These are phyloP conservation scores for Choanephora cucurbitarum DNA, from an alignment of 371 early-diverging fungal species.

Conservation along the genomic window DNA sequence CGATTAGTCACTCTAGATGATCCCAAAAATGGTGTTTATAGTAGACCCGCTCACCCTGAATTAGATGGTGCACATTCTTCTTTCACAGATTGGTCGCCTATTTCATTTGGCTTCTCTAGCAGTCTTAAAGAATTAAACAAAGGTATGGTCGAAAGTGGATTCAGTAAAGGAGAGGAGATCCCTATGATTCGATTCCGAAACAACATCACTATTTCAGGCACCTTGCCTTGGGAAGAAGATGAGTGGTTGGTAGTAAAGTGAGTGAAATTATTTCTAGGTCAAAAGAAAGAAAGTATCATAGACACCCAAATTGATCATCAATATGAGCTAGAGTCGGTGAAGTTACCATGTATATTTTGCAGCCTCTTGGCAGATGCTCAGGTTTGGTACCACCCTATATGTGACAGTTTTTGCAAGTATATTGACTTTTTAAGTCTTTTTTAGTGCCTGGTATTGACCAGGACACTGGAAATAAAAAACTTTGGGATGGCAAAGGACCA, in stretches of 20 bases:
- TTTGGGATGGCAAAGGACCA: conserved; percentile 39
- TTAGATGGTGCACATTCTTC: conserved; percentile 42
- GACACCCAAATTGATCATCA: too few relatives aligned
- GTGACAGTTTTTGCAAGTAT: neutral
- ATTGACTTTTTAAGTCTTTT: neutral
- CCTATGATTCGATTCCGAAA: conserved; percentile 47
- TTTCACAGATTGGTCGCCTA: conserved; percentile 48
- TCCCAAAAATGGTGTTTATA: conserved; percentile 29
- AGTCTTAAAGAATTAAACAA: conserved; percentile 39
- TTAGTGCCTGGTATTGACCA: conserved; percentile 50
- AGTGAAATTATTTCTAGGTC: too few relatives aligned
- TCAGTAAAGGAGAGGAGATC: conserved; percentile 37
- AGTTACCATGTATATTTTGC: conserved; percentile 43
- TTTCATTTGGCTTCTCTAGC: conserved; percentile 41
- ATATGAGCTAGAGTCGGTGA: conserved; percentile 39
- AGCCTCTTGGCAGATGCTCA: conserved; percentile 46
- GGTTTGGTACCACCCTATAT: conserved; percentile 18
- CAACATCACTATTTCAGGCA: conserved; percentile 46
- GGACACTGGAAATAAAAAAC: conserved; percentile 47
- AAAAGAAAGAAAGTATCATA: too few relatives aligned
- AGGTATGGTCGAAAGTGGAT: conserved; percentile 26
- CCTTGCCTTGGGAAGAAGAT: conserved; percentile 53
- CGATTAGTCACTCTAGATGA: conserved; percentile 45
- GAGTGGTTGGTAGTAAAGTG: conserved; percentile 49
- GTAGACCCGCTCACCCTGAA: conserved; percentile 43